Conservation (phyloP, 2,329 filamentous ascomycete genomes). For the Aspergillus transmontanensis region DNA sequence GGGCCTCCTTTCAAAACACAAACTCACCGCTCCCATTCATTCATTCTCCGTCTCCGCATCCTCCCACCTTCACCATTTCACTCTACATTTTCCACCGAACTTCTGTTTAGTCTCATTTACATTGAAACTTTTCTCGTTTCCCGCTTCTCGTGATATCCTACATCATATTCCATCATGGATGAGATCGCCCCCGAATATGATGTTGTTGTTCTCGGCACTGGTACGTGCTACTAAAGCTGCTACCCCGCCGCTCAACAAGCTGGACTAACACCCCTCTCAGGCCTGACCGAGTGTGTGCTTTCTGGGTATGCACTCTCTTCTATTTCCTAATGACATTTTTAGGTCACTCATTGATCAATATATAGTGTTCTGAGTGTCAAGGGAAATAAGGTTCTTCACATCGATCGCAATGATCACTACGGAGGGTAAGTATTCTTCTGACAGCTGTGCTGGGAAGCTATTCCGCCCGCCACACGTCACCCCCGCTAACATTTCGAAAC, state of each 20-base stretch:
- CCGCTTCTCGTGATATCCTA: slow-evolving; percentile 15
- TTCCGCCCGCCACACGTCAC: slow-evolving; percentile 17
- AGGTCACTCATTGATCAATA: slow-evolving; percentile 17
- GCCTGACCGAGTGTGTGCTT: slow-evolving; percentile 97
- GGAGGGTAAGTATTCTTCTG: slow-evolving; percentile 71
- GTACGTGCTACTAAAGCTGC: slow-evolving; percentile 55
- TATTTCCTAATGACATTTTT: slow-evolving; percentile 14
- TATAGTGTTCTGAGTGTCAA: slow-evolving; percentile 91
- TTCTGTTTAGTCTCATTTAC: background rate
- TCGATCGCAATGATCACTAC: slow-evolving; percentile 97
- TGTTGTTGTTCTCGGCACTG: slow-evolving; percentile 96
- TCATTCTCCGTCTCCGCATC: slow-evolving; percentile 22
- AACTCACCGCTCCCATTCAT: slow-evolving; percentile 16
- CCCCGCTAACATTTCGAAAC: slow-evolving; percentile 32
- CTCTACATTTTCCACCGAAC: background rate
- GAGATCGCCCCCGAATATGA: slow-evolving; percentile 99
- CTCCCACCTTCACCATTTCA: slow-evolving; percentile 12
- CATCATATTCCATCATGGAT: slow-evolving; percentile 68
- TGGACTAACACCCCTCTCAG: slow-evolving; percentile 53
- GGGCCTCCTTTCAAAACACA: slow-evolving; percentile 16
- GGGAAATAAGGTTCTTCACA: slow-evolving; percentile 98
- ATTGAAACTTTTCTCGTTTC: slow-evolving; percentile 13
- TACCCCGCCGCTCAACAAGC: slow-evolving; percentile 39
- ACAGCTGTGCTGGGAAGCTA: slow-evolving; percentile 19
- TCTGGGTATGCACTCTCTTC: slow-evolving; percentile 70